phyloP scores from a whole-genome alignment of 2,329 filamentous ascomycete species.

The Nemania bipapillata region DNA sequence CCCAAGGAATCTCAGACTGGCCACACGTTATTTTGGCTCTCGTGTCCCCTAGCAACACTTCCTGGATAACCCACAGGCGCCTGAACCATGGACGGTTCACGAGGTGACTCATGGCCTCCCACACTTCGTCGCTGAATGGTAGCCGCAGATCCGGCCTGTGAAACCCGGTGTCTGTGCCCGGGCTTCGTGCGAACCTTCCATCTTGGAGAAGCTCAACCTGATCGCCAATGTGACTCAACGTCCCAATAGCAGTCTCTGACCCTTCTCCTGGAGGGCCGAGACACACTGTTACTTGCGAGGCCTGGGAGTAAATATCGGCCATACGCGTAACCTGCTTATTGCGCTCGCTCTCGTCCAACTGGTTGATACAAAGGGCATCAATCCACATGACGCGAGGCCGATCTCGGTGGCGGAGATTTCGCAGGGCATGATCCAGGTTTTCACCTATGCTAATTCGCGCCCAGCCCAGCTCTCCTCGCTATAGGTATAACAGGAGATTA shows the following conservation, averaged over 20 bases:
- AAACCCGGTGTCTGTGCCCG: not conserved
- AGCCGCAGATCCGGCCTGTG: not conserved
- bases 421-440: not conserved
- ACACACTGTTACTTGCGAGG: constrained; percentile 1
- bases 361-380: not conserved
- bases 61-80: not conserved
- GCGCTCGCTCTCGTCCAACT: not conserved
- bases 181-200: not conserved
- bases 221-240: not conserved
- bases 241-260: not conserved
- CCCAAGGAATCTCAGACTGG: not conserved
- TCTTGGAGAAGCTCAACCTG: not conserved
- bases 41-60: not conserved
- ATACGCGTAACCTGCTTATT: not conserved
- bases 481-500: not conserved
- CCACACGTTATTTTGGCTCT: not conserved
- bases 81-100: not conserved
- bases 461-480: not conserved
- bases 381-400: constrained; percentile 3
- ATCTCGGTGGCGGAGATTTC: not conserved
- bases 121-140: not conserved
- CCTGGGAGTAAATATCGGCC: constrained; percentile 7
- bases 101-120: not conserved
- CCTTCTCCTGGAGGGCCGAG: not conserved
- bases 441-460: not conserved